Evolutionary conservation across 176 grass and related monocot genomes (phyloP).

Genomic region (Areca catechu): DNA sequence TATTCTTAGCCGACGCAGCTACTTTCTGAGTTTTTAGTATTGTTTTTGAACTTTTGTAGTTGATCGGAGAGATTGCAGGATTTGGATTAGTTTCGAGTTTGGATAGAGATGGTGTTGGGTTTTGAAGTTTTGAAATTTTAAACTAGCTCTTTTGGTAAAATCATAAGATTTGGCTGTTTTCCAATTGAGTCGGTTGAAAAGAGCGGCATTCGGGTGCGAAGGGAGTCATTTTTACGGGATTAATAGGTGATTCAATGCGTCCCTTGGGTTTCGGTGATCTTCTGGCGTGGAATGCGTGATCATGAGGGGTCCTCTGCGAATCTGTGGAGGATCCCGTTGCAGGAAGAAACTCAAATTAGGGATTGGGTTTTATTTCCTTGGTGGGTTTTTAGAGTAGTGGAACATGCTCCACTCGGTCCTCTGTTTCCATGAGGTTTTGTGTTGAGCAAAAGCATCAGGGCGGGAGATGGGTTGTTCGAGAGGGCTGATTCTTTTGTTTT

Average conservation of each 20-base stretch:
- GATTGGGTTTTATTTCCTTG: neutral
- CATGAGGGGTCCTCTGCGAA: constrained; percentile 7
- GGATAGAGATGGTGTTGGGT: too few relatives aligned
- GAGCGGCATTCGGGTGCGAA: neutral
- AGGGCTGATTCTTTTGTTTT: too few relatives aligned
- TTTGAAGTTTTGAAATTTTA: too few relatives aligned
- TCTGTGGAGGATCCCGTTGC: constrained; percentile 10
- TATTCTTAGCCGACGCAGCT: too few relatives aligned
- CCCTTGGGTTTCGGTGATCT: neutral
- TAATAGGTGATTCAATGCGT: neutral
- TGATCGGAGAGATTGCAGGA: too few relatives aligned
- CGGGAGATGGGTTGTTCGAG: neutral
- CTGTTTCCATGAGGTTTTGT: neutral
- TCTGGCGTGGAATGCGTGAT: constrained; percentile 3
- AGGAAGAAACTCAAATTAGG: constrained; percentile 1
- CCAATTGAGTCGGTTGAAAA: too few relatives aligned
- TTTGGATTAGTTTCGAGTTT: too few relatives aligned
- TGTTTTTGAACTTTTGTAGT: too few relatives aligned
- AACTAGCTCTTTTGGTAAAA: too few relatives aligned
- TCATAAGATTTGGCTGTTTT: too few relatives aligned
- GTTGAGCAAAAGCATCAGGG: neutral
- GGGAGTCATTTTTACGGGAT: neutral
- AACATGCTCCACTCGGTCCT: too few relatives aligned
- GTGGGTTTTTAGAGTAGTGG: neutral
- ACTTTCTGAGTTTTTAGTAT: too few relatives aligned